Percentiles rank a stretch among this genome's conserved stretches.
These are phyloP conservation scores for Urostyla sp. DNA, from an alignment of 73 alveolate species.

Conservation along the genomic window DNA sequence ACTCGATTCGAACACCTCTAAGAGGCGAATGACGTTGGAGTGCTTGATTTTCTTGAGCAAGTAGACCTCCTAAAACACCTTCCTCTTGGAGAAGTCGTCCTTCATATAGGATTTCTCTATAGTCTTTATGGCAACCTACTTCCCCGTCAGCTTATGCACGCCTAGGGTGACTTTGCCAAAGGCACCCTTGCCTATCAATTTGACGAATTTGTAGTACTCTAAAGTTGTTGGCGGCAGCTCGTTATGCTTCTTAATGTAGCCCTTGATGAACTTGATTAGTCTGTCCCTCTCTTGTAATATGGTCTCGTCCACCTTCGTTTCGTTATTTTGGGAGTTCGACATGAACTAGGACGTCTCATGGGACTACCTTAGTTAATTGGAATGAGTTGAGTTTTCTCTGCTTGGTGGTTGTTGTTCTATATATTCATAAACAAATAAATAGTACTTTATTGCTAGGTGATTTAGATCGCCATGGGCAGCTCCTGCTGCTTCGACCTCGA, in stretches of 20 bases:
- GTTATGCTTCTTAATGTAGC: constrained; percentile 60
- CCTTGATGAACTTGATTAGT: constrained; percentile 64
- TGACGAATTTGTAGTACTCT: constrained; percentile 56
- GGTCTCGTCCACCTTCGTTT: constrained; percentile 62
- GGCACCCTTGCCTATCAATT: constrained; percentile 80
- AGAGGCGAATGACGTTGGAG: constrained; percentile 62
- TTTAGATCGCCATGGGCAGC: constrained; percentile 8
- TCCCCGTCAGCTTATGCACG: constrained; percentile 76
- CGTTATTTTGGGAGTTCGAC: no score
- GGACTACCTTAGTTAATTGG: no score
- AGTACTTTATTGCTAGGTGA: no score
- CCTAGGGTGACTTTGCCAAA: constrained; percentile 78
- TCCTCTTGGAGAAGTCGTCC: constrained; percentile 46
- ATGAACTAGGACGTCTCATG: no score
- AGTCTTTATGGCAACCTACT: constrained; percentile 77
- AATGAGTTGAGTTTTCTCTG: constrained; percentile 35
- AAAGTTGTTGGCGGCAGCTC: constrained; percentile 70
- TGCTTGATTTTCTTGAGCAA: constrained; percentile 61
- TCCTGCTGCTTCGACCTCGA: constrained; percentile 31
- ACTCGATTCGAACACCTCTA: constrained; percentile 77
- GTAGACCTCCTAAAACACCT: constrained; percentile 61
- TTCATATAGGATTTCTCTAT: constrained; percentile 64
- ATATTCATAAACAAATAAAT: no score
- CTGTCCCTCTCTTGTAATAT: constrained; percentile 64
- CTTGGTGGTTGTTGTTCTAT: not conserved